These are phyloP conservation scores for Erysimum cheiranthoides DNA, from an alignment of 345 rosid species.

Conservation along the genomic window DNA sequence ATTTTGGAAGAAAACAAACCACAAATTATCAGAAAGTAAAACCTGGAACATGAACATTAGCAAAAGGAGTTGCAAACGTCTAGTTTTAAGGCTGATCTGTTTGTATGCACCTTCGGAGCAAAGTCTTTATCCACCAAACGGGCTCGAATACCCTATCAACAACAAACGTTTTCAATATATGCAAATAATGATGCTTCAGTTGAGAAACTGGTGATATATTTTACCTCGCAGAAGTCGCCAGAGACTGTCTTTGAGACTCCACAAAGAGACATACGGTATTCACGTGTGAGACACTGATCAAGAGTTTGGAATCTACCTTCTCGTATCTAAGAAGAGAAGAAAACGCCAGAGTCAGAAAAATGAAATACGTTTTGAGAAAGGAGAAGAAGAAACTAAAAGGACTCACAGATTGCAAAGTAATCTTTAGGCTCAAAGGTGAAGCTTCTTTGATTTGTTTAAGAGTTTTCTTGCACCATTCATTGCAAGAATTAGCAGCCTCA, in stretches of 20 bases:
- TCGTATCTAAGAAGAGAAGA: conserved; percentile 57
- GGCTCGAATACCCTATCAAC: conserved; percentile 77
- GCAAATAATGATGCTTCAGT: conserved; percentile 8
- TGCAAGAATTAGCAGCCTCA: conserved; percentile 57
- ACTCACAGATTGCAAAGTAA: conserved; percentile 81
- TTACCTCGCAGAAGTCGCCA: conserved; percentile 82
- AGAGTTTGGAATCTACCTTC: conserved; percentile 92
- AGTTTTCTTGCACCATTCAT: conserved; percentile 66
- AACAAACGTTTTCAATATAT: conserved; percentile 7
- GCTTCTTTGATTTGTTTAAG: conserved; percentile 76
- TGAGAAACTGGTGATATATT: conserved; percentile 14
- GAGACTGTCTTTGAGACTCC: conserved; percentile 67
- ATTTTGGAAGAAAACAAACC: conserved; percentile 24
- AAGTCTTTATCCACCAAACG: conserved; percentile 84
- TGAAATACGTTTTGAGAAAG: neutral
- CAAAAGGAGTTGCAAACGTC: conserved; percentile 5
- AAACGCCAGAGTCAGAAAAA: conserved; percentile 25
- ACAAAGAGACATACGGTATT: conserved; percentile 68
- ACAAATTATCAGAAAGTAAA: neutral
- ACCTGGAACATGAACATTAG: conserved; percentile 20
- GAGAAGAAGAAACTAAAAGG: conserved; percentile 16
- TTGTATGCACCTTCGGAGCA: conserved; percentile 79
- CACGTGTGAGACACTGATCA: conserved; percentile 85
- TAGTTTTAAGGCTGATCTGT: conserved; percentile 1
- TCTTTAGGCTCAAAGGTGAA: conserved; percentile 92